These are phyloP conservation scores for Penicillium lividum DNA, from an alignment of 495 filamentous ascomycete species.

Conservation along the genomic window DNA sequence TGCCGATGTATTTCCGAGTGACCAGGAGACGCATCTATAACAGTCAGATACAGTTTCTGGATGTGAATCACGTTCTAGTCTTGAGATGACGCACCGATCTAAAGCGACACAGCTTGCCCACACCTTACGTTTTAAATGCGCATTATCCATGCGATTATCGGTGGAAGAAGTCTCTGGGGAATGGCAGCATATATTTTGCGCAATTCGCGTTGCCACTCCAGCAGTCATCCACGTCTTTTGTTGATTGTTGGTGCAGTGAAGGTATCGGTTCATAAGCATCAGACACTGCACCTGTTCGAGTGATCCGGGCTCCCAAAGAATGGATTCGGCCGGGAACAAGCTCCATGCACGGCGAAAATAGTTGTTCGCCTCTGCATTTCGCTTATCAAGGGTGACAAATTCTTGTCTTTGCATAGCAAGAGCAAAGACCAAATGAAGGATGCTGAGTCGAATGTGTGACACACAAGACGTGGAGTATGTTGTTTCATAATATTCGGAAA, in stretches of 20 bases:
- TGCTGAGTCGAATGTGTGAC: conserved; percentile 17
- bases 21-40: conserved; percentile 28
- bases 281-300: conserved; percentile 30
- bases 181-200: conserved; percentile 27
- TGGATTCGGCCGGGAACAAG: conserved; percentile 21
- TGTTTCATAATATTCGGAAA: conserved; percentile 12
- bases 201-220: conserved; percentile 31
- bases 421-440: conserved; percentile 27
- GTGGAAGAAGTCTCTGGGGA: conserved; percentile 7
- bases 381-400: conserved; percentile 6
- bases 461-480: conserved; percentile 13
- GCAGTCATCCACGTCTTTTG: conserved; percentile 36
- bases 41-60: no score
- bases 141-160: no score
- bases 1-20: conserved; percentile 23
- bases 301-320: conserved; percentile 29
- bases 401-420: conserved; percentile 27
- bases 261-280: conserved; percentile 33
- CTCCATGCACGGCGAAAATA: conserved; percentile 27
- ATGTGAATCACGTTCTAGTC: no score
- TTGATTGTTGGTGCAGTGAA: conserved; percentile 32
- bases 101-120: conserved; percentile 27
- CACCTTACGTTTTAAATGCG: conserved; percentile 20
- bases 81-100: conserved; percentile 23
- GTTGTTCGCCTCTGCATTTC: conserved; percentile 19